Evolutionary conservation across 805 yeast species (phyloP).

Genomic region (Pichia cabralensis): DNA sequence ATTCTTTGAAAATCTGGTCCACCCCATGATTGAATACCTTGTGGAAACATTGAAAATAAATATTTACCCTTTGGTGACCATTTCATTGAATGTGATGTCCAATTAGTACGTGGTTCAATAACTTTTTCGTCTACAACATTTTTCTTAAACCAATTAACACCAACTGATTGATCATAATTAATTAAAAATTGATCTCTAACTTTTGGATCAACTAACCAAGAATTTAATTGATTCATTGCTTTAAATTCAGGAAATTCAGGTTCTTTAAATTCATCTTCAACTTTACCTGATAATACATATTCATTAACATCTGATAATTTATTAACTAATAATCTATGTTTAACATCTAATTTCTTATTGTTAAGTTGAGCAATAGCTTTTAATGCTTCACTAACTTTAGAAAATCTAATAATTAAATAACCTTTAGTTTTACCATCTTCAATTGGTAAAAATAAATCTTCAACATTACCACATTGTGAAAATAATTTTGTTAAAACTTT

Average conservation of each 20-base stretch:
- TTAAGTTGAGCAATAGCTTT: slow-evolving; percentile 73
- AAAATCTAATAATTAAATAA: slow-evolving; percentile 75
- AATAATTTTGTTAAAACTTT: slow-evolving; percentile 81
- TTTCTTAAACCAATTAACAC: slow-evolving; percentile 76
- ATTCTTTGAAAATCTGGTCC: slow-evolving; percentile 69
- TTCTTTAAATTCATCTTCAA: slow-evolving; percentile 52
- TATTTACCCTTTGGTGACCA: slow-evolving; percentile 93
- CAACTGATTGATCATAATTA: slow-evolving; percentile 72
- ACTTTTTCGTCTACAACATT: slow-evolving; percentile 65
- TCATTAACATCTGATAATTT: slow-evolving; percentile 74
- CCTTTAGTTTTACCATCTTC: slow-evolving; percentile 79
- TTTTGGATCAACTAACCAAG: slow-evolving; percentile 83
- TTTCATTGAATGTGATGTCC: slow-evolving; percentile 81
- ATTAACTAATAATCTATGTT: slow-evolving; percentile 83
- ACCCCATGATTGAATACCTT: slow-evolving; percentile 96
- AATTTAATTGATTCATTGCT: slow-evolving; percentile 70
- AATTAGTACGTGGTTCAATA: slow-evolving; percentile 68
- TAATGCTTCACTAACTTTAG: slow-evolving; percentile 53
- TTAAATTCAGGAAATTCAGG: slow-evolving; percentile 67
- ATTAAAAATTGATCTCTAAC: slow-evolving; percentile 87
- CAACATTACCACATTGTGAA: slow-evolving; percentile 67
- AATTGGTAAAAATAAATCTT: slow-evolving; percentile 75
- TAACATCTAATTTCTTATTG: slow-evolving; percentile 86
- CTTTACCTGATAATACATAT: slow-evolving; percentile 55
- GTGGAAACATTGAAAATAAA: slow-evolving; percentile 79